Evolutionary conservation across 2,329 filamentous ascomycete species (phyloP).

Genomic region (Talaromyces sp.): DNA sequence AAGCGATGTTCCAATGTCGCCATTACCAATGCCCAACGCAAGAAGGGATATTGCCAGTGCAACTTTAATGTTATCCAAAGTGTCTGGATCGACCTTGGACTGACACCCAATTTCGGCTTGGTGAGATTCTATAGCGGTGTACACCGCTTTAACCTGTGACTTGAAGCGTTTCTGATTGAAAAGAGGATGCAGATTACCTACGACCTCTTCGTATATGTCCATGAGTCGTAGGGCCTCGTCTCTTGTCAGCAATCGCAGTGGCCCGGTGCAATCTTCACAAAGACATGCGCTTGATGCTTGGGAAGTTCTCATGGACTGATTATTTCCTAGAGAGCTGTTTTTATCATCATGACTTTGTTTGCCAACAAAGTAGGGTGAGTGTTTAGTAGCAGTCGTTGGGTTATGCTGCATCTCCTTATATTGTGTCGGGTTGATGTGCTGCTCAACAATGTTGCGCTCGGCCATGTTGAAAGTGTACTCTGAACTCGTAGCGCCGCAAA

Average conservation of each 20-base stretch:
- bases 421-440: not conserved
- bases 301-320: not conserved
- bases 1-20: not conserved
- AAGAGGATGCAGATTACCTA: not conserved
- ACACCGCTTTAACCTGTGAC: not conserved
- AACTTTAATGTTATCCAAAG: not conserved
- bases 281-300: not conserved
- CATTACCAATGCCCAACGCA: not conserved
- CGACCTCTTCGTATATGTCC: not conserved
- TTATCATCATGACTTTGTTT: not conserved
- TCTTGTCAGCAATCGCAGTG: not conserved
- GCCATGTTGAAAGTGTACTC: not conserved
- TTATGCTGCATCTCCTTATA: not conserved
- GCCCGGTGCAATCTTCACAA: not conserved
- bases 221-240: not conserved
- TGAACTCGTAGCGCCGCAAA: not conserved
- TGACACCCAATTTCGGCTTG: not conserved
- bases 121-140: not conserved
- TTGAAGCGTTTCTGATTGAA: not conserved
- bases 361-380: not conserved
- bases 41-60: not conserved
- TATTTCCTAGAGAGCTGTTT: not conserved
- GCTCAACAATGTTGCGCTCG: not conserved
- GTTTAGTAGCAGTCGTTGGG: not conserved
- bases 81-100: not conserved